phyloP scores from a whole-genome alignment of 495 filamentous ascomycete species.

The Podospora appendiculata region DNA sequence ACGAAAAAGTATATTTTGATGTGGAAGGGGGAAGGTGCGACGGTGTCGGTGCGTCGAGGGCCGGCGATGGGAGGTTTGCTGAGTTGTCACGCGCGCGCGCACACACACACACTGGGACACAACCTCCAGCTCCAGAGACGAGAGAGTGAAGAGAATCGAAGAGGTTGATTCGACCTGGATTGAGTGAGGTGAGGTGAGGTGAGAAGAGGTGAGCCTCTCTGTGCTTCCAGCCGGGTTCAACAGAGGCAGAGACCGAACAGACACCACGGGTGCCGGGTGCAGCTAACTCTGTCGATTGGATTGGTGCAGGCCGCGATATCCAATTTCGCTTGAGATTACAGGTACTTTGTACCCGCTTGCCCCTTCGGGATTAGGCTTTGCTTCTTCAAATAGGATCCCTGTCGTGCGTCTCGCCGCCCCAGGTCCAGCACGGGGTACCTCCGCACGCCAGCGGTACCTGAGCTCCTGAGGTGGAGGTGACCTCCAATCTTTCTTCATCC shows the following conservation, averaged over 20 bases:
- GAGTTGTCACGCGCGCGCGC: too few species aligned
- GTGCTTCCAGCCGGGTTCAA: neutral
- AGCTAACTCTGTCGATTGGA: slow-evolving; percentile 1
- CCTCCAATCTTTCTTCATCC: too few species aligned
- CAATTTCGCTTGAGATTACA: slow-evolving; percentile 31
- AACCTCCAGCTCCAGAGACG: neutral
- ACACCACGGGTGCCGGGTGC: neutral
- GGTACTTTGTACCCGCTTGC: slow-evolving; percentile 15
- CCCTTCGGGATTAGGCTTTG: slow-evolving; percentile 16
- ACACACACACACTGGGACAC: too few species aligned
- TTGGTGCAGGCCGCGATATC: slow-evolving; percentile 15
- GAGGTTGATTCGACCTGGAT: slow-evolving; percentile 1
- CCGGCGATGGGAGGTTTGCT: too few species aligned
- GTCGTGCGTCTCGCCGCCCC: slow-evolving; percentile 1
- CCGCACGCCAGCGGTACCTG: too few species aligned
- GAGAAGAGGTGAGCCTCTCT: slow-evolving; percentile 1
- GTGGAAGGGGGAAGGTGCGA: neutral
- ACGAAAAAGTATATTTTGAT: slow-evolving; percentile 8
- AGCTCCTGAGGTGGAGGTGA: too few species aligned
- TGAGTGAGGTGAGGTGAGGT: slow-evolving; percentile 8
- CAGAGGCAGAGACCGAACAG: neutral
- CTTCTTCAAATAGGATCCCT: slow-evolving; percentile 7
- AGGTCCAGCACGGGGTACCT: neutral
- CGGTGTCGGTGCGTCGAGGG: too few species aligned
- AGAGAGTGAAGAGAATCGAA: slow-evolving; percentile 1